phyloP scores from a whole-genome alignment of 2,329 filamentous ascomycete species.

The Magnaporthiopsis rhizophila region DNA sequence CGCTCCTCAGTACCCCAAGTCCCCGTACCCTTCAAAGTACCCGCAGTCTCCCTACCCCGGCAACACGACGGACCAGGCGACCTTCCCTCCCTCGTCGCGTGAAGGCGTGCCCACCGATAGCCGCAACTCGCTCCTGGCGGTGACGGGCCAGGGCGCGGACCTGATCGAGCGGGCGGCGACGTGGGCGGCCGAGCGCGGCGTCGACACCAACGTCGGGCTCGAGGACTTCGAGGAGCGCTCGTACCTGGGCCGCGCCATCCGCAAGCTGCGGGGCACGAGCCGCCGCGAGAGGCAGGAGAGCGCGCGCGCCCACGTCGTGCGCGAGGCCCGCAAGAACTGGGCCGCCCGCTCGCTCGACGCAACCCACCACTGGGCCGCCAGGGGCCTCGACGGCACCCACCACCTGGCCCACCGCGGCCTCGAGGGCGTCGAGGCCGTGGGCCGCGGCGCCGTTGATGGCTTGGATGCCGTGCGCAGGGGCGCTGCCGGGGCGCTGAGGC shows the following conservation, averaged over 20 bases:
- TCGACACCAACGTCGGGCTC: constrained; percentile 7
- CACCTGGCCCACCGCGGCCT: background rate
- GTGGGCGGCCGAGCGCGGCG: constrained; percentile 5
- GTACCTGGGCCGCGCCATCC: constrained; percentile 4
- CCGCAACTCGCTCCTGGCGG: background rate
- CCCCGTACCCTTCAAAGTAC: background rate
- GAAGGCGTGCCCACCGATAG: background rate
- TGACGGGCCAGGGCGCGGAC: background rate
- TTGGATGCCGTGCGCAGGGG: background rate
- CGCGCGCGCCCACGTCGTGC: constrained; percentile 6
- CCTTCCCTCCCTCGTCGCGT: background rate
- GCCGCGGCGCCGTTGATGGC: too few relatives aligned
- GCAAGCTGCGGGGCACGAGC: constrained; percentile 4
- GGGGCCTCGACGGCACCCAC: constrained; percentile 1
- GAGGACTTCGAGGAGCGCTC: constrained; percentile 8
- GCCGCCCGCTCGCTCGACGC: constrained; percentile 5
- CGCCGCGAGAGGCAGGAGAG: constrained; percentile 1
- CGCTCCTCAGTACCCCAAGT: background rate
- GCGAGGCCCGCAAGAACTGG: constrained; percentile 8
- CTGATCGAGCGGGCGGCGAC: constrained; percentile 6
- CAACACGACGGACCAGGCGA: background rate
- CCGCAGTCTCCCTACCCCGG: background rate
- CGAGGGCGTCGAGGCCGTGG: background rate
- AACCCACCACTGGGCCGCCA: constrained; percentile 2
- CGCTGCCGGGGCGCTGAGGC: background rate